A percentile compares a stretch with the other conserved stretches of the same genome.
phyloP scores from a whole-genome alignment of 176 grass and related monocot genomes.

The Saccharum spontaneum region DNA sequence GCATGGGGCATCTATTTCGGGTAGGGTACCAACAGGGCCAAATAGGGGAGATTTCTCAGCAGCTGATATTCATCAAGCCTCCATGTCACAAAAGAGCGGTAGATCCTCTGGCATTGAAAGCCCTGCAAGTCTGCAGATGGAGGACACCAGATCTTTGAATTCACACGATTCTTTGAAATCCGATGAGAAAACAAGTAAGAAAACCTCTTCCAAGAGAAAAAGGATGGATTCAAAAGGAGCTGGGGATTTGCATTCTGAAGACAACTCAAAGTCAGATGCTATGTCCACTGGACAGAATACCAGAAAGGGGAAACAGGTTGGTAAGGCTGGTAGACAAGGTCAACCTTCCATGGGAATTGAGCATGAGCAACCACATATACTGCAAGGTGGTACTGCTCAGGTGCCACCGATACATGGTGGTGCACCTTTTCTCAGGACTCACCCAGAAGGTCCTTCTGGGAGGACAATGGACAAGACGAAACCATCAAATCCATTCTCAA shows the following conservation, averaged over 20 bases:
- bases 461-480: conserved; percentile 59
- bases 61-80: conserved; percentile 67
- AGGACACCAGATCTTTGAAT: conserved; percentile 89
- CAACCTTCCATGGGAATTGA: conserved; percentile 52
- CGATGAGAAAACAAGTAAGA: conserved; percentile 83
- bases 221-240: conserved; percentile 69
- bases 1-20: conserved; percentile 42
- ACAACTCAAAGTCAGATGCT: conserved; percentile 75
- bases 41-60: conserved; percentile 54
- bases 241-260: conserved; percentile 61
- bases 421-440: conserved; percentile 47
- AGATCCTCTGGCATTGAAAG: conserved; percentile 71
- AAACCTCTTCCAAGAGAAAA: conserved; percentile 79
- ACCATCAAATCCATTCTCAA: conserved; percentile 52
- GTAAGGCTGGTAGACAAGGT: conserved; percentile 55
- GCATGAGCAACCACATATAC: conserved; percentile 55
- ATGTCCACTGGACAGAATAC: conserved; percentile 56
- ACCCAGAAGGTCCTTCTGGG: conserved; percentile 50
- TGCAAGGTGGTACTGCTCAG: conserved; percentile 54
- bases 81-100: conserved; percentile 68
- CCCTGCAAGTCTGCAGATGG: conserved; percentile 74
- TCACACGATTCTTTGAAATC: conserved; percentile 90
- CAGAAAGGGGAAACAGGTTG: conserved; percentile 69
- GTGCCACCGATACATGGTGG: conserved; percentile 47
- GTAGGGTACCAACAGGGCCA: conserved; percentile 36